These are phyloP conservation scores for Penicillium desertorum DNA, from an alignment of 495 filamentous ascomycete genomes.

Conservation along the genomic window DNA sequence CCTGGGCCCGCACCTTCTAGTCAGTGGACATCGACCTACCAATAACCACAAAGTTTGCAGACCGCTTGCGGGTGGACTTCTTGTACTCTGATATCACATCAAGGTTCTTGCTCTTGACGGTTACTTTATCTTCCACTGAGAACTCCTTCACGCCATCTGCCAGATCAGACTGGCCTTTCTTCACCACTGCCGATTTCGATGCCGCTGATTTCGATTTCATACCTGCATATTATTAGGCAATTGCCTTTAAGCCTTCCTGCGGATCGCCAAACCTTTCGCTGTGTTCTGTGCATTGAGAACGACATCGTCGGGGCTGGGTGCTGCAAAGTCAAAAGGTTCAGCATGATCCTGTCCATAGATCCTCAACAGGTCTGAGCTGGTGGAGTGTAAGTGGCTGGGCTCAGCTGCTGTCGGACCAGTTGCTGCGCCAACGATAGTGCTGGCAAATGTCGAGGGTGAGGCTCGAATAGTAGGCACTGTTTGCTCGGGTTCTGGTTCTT, in stretches of 20 bases:
- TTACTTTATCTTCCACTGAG: conserved; percentile 66
- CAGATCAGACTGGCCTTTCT: conserved; percentile 43
- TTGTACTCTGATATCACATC: conserved; percentile 81
- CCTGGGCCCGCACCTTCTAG: not conserved
- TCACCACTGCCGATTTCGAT: conserved; percentile 40
- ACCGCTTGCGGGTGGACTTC: conserved; percentile 71
- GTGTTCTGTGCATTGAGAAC: conserved; percentile 77
- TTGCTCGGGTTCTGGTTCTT: conserved; percentile 18
- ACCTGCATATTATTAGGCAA: conserved; percentile 47
- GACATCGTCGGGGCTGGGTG: conserved; percentile 91
- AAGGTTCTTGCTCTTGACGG: conserved; percentile 80
- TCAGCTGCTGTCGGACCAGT: conserved; percentile 34
- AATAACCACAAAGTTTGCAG: conserved; percentile 93
- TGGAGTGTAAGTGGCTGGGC: conserved; percentile 41
- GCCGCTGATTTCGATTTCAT: conserved; percentile 49
- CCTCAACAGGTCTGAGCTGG: conserved; percentile 52
- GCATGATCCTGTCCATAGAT: conserved; percentile 46
- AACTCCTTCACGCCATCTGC: conserved; percentile 56
- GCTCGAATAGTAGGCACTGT: conserved; percentile 35
- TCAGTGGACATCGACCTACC: conserved; percentile 51
- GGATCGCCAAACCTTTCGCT: conserved; percentile 74
- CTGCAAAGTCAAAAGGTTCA: conserved; percentile 70
- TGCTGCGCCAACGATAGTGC: conserved; percentile 57
- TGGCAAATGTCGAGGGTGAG: conserved; percentile 67
- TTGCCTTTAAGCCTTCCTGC: conserved; percentile 40